Conservation (phyloP, 2,329 filamentous ascomycete species). For the Pseudogymnoascus sp. region DNA sequence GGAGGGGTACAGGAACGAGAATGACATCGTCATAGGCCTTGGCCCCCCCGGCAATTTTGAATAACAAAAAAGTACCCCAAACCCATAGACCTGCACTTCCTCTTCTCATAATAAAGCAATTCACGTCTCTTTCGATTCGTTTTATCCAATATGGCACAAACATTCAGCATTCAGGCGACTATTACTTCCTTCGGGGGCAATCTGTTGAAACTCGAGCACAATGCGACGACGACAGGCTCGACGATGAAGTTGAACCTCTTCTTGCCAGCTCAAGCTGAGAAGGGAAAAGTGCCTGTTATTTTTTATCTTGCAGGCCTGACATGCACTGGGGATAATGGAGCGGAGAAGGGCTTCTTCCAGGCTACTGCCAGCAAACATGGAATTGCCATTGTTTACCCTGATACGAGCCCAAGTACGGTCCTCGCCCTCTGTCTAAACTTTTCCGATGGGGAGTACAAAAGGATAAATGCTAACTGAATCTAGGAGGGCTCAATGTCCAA, state of each 20-base stretch:
- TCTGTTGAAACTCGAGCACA: conserved; percentile 87
- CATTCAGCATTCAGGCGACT: conserved; percentile 81
- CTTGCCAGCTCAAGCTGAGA: conserved; percentile 65
- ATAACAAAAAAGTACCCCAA: background rate
- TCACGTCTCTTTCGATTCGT: background rate
- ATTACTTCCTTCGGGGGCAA: conserved; percentile 91
- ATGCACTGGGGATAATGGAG: conserved; percentile 82
- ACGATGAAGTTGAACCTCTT: conserved; percentile 92
- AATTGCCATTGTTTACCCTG: conserved; percentile 90
- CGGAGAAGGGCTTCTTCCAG: conserved; percentile 86
- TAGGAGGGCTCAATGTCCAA: conserved; percentile 66
- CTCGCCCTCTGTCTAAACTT: background rate
- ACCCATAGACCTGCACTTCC: background rate
- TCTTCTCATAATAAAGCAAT: background rate
- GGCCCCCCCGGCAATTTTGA: background rate
- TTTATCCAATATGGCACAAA: conserved; percentile 2
- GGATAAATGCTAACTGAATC: background rate
- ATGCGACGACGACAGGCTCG: conserved; percentile 69
- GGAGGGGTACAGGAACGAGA: background rate
- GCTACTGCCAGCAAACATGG: conserved; percentile 69
- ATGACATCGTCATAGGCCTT: conserved; percentile 1
- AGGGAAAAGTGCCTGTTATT: conserved; percentile 67
- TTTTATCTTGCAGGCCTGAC: conserved; percentile 93
- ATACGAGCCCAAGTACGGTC: conserved; percentile 76
- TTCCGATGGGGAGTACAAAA: background rate